Evolutionary conservation across 768 basidiomycete genomes (phyloP), one percentile per base, ranked within the genome.

Genomic region (Hysterangium stoloniferum): DNA sequence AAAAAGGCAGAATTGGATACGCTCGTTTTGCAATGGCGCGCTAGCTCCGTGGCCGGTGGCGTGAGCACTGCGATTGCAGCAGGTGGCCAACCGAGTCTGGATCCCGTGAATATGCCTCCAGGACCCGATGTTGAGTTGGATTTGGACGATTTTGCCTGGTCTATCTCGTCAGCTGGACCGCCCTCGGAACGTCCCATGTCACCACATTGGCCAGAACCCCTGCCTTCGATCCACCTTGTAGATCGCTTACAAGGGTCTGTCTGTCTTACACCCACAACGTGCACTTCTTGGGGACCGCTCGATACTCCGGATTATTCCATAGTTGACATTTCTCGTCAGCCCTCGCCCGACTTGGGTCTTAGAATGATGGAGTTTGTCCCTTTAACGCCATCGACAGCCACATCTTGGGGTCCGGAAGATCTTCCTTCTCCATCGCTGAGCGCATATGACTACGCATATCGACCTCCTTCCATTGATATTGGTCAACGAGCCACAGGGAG

Each of bases 121-220:
- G 36, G 38, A 6, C 15, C 38, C 11, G 49, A 51, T 22, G 36
- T 42, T 19, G 65, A 66, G 20, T 66, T 71, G 11, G 73, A 82
- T 55, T 63, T 82, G 25, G 78, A 78, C 36, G 84, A 86, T 56
- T 88, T 75, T 58, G 60, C 72, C 7, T 88, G 84, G 80, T 84
- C 84, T 7, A 70, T 78, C 22, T 80, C 82, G 6, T 86, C 85
- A 6, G 63, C 65, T 2, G 85, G 86, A n/a, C 86, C 85, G 19
- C 66, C 65, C 37, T 61, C 66, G 11, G 61, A 69, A 22, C 42
- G 28, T 74, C 73, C 2, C 62, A 68, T 9, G 45, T 64, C 6
- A 68, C 70, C 8, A 69, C 74, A 27, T 69, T 77, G n/a, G 63
- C 66, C 38, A 67, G 72, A 60, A 82, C 80, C 1, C 79, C 77